phyloP scores from a whole-genome alignment of 148 eudicot genomes.

The Talinum fruticosum region DNA sequence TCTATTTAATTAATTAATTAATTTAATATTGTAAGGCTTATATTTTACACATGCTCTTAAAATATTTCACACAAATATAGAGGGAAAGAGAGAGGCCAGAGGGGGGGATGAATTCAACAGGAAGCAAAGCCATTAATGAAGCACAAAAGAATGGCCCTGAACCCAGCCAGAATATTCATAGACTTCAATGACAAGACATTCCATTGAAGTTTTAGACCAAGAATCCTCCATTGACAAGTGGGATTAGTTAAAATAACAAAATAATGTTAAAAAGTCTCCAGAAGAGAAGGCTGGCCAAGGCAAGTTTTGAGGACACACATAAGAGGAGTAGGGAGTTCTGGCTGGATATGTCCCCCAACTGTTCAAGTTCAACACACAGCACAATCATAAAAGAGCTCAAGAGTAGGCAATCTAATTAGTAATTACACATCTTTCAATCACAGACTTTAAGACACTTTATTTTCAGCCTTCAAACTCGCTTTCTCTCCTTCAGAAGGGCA shows the following conservation, averaged over 20 bases:
- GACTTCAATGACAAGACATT: background rate
- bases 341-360: background rate
- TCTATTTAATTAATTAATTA: too few species aligned
- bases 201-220: background rate
- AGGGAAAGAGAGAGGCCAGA: too few species aligned
- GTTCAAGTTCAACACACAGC: background rate
- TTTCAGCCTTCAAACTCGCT: too few species aligned
- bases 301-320: background rate
- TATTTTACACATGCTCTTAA: too few species aligned
- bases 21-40: too few species aligned
- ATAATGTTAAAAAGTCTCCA: background rate
- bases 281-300: background rate
- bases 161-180: background rate
- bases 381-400: background rate
- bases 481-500: conserved; percentile 35
- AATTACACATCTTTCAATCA: too few species aligned
- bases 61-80: too few species aligned
- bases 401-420: background rate
- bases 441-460: too few species aligned
- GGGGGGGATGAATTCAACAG: background rate
- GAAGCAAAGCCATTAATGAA: background rate
- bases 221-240: background rate
- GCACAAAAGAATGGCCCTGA: background rate
- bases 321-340: background rate
- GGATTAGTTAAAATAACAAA: background rate